Percentiles rank a stretch among this genome's conserved stretches.
Evolutionary conservation across 2,329 filamentous ascomycete species (phyloP).

Genomic region (Teratosphaeria gauchensis): DNA sequence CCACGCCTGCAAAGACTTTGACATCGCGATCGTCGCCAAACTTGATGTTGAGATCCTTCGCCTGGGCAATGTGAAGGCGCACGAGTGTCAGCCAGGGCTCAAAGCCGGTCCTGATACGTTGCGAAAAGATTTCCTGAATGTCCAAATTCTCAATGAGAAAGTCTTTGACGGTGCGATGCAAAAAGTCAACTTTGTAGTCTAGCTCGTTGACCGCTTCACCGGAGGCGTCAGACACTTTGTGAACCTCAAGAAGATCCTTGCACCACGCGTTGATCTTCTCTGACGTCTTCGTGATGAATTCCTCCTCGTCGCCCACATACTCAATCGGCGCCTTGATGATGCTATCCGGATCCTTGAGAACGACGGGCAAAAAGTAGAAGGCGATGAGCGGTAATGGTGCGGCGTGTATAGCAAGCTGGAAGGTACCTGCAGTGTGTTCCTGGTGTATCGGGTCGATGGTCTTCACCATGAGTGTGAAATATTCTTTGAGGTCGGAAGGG

Average conservation of each 20-base stretch:
- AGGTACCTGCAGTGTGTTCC: conserved; percentile 2
- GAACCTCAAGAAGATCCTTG: conserved; percentile 1
- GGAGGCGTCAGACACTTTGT: neutral
- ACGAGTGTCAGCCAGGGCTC: neutral
- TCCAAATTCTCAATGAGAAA: conserved; percentile 5
- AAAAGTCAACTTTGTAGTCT: neutral
- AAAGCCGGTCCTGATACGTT: neutral
- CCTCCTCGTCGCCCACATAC: neutral
- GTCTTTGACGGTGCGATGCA: conserved; percentile 1
- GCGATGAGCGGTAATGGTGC: neutral
- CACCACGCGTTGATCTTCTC: conserved; percentile 1
- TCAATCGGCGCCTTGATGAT: neutral
- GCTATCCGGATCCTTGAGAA: neutral
- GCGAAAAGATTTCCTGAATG: neutral
- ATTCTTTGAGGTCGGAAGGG: conserved; percentile 8
- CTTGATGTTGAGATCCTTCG: neutral
- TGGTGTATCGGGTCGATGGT: conserved; percentile 5
- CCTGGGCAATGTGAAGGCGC: neutral
- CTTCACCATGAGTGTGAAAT: conserved; percentile 8
- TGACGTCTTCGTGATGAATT: neutral
- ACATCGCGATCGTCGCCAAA: neutral
- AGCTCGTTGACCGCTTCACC: neutral
- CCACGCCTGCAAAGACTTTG: neutral
- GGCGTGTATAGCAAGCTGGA: neutral
- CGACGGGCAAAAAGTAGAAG: neutral